phyloP scores from a whole-genome alignment of 768 basidiomycete species.

The Podaxis sp. region DNA sequence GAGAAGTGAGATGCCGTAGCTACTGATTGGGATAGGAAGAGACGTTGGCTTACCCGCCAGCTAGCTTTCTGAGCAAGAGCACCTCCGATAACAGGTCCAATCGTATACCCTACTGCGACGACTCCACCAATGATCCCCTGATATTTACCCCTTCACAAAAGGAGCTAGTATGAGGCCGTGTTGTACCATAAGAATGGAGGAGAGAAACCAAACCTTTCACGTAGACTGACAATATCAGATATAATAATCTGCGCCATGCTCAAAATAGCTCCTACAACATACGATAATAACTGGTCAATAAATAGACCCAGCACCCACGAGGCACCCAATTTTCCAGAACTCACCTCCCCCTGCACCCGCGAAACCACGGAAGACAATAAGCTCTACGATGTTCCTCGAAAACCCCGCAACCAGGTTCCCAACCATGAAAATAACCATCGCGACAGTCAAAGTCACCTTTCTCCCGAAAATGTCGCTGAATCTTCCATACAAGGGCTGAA shows the following conservation, averaged over 20 bases:
- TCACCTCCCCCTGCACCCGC: slow-evolving; percentile 64
- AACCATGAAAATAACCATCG: slow-evolving; percentile 60
- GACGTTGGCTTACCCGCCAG: slow-evolving; percentile 46
- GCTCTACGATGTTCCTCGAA: slow-evolving; percentile 55
- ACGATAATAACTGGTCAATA: background rate
- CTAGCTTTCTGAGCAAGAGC: slow-evolving; percentile 54
- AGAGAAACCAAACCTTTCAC: slow-evolving; percentile 43
- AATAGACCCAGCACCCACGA: background rate
- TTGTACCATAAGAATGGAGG: background rate
- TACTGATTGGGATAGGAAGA: background rate
- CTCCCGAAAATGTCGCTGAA: slow-evolving; percentile 68
- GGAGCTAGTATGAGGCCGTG: background rate
- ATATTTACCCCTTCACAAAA: slow-evolving; percentile 57
- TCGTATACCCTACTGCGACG: slow-evolving; percentile 54
- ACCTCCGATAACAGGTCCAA: slow-evolving; percentile 69
- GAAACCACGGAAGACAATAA: slow-evolving; percentile 67
- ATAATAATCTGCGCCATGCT: slow-evolving; percentile 70
- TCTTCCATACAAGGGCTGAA: slow-evolving; percentile 58
- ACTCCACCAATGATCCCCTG: slow-evolving; percentile 66
- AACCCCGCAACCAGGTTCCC: slow-evolving; percentile 68
- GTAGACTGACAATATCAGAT: slow-evolving; percentile 67
- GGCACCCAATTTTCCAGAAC: slow-evolving; percentile 6
- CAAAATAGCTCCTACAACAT: slow-evolving; percentile 47
- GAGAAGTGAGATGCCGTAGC: background rate
- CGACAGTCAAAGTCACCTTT: slow-evolving; percentile 52